Base-by-base conservation (phyloP, 768 basidiomycete species). In the Naganishia friedmannii region DNA sequence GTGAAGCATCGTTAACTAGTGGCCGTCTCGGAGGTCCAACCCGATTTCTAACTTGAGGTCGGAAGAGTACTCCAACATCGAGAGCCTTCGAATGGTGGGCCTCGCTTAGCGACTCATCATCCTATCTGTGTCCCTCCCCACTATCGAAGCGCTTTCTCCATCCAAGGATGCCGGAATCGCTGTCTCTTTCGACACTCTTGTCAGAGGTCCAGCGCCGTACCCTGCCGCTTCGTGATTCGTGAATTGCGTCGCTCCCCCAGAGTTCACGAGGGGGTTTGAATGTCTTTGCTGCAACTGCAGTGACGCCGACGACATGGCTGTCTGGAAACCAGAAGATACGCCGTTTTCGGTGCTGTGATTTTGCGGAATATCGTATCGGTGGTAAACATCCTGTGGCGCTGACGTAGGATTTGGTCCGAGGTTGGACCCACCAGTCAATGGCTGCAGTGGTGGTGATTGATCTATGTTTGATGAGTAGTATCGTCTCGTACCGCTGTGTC, bases 391-490 rank as follows among this genome's bases (percentile, higher is more conserved):
- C 19, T 19, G 37, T n/a, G 57, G 34, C 17, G 23, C 42, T 19
- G 42, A 4, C 1, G 26, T 12, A 9, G 39, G 28, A 6, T 31
- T 42, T 19, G 17, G 60, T 15, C 21, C 15, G 13, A 29, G 23
- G 39, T 63, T 42, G 3, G 60, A 26, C 6, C 60, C 32, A 23
- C 10, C 26, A 7, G 39, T 45, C 17, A 63, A 45, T 34, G 60
- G 60, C 19, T 42, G 39, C 1, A 63, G 60, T 6, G 60, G 60
- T 13, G 60, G 60, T 34, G 60, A 63, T 19, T 63, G 60, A 26
- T 63, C 60, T 5, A 63, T 15, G 34, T 63, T 63, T 3, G 60
- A 63, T 3, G 60, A 42, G 39, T 63, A 63, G 26, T 63, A 45
- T 12, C 60, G 60, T 28, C 28, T 46, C 17, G 37, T 21, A n/a